Evolutionary conservation across 2,329 filamentous ascomycete species (phyloP).

Genomic region (Stenocarpella maydis): DNA sequence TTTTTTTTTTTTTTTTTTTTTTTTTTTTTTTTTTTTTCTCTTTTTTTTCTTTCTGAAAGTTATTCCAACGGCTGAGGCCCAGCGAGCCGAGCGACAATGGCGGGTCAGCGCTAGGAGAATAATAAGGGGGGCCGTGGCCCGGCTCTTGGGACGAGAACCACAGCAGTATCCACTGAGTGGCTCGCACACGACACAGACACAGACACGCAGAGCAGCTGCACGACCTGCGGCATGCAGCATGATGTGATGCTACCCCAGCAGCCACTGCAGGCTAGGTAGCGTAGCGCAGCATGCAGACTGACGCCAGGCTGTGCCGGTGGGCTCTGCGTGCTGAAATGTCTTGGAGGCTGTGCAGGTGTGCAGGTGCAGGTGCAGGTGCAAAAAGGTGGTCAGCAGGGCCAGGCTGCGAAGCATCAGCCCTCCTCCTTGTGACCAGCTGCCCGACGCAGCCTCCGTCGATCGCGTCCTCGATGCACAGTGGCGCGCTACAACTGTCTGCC

Average conservation of each 20-base stretch:
- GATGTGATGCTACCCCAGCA: no score
- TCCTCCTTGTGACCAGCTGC: constrained; percentile 16
- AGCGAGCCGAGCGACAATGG: no score
- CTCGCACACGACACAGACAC: not conserved
- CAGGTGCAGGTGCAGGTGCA: not conserved
- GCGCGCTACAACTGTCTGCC: not conserved
- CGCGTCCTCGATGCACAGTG: not conserved
- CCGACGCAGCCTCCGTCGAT: not conserved
- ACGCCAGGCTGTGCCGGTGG: not conserved
- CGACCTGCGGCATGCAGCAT: no score
- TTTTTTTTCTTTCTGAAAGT: no score
- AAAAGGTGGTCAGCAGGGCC: constrained; percentile 13
- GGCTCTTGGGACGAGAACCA: not conserved
- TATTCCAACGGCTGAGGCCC: constrained; percentile 8
- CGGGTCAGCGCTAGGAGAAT: constrained; percentile 21
- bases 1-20: no score
- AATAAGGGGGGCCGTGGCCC: constrained; percentile 2
- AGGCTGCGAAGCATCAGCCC: constrained; percentile 9
- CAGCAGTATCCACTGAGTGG: not conserved
- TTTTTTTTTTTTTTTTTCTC: no score
- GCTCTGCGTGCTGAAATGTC: no score
- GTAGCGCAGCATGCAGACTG: no score
- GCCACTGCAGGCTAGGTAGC: no score
- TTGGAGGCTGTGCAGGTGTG: not conserved
- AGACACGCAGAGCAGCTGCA: no score